Evolutionary conservation across 1,139 yeast genomes (phyloP), one percentile per base, ranked within the genome.

Genomic region (Hansenula sp.): DNA sequence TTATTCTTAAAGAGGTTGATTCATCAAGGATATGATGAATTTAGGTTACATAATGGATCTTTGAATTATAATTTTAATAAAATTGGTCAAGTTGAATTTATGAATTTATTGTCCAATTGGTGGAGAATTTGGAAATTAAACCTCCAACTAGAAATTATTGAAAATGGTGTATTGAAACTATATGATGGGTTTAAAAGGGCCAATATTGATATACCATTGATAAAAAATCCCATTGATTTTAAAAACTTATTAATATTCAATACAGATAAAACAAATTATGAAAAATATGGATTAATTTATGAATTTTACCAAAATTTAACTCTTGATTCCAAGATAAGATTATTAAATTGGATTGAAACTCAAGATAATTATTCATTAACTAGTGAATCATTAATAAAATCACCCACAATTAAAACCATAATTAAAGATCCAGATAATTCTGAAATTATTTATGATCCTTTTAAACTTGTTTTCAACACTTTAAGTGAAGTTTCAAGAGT

Each of bases 401-500:
- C 34, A 14, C 27, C 16, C 21, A 14, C 22, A 16, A 16, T 22
- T 14, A 32, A 32, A 17, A 32, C 16, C 1, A 17, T 21, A 14
- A 6, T 11, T 8, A 41, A 29, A 12, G 27, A 33, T 12, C 27
- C 6, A 2, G 4, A 4, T 8, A 5, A n/a, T 14, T 14, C 32
- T 6, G 56, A 54, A 7, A 29, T 31, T 18, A 40, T 54, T 2
- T 55, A 51, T 41, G 57, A 55, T 35, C 59, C 59, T 6, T 53
- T 55, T 41, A 51, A 47, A 29, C 16, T 52, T 13, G 46, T 49
- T 10, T 45, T 44, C 37, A 40, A 45, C 4, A 51, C 58, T 1
- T 30, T 53, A 6, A 43, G 45, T 17, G 56, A 50, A 29, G 51
- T 55, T 10, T 49, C 57, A 3, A 41, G 38, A 16, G 43, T 36